Evolutionary conservation across 805 yeast genomes (phyloP), one percentile per base, ranked within the genome.

Genomic region (Candida rishiriensis): DNA sequence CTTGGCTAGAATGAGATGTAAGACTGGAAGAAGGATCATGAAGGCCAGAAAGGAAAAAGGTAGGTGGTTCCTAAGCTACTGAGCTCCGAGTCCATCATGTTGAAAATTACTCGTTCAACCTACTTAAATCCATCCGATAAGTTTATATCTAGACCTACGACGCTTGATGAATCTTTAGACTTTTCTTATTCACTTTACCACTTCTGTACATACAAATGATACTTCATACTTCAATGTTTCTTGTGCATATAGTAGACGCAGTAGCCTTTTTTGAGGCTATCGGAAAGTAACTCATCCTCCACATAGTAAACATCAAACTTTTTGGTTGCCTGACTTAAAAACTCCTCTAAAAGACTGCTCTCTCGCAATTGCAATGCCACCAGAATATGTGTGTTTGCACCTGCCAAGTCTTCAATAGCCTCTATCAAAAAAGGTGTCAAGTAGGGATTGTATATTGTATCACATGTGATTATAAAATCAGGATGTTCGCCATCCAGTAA

Each of bases 21-120:
- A 75, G 55, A 75, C 78, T 32, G 97, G 97, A 8, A 78, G 91
- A 54, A 86, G 81, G 60, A 78, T 93, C 33, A 67, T 93, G 44
- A 77, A 77, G 43, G 77, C 91, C 62, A 79, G 98, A 67, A 81
- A 70, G 57, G 84, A 79, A 17, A 93, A 93, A 69, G 97, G 97
- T 3, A 79, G 98, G 68, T 90, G 97, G 97, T 89, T 80, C 60
- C 68, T 93, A 57, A 73, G 95, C 36, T 91, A 93, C 58, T 91
- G 69, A 66, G 15, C 5, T 12, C 32, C n/a, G 14, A 7, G 28
- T 16, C 17, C 29, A 10, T 21, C 10, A 30, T n/a, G 14, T 12
- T 21, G 26, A 21, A 21, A 21, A 21, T 5, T 21, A 7, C 26
- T 21, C 26, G 26, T 4, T 21, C 26, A 21, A 4, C 26, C 26